Evolutionary conservation across 345 rosid species (phyloP).

Genomic region (Dipteronia sinensis): DNA sequence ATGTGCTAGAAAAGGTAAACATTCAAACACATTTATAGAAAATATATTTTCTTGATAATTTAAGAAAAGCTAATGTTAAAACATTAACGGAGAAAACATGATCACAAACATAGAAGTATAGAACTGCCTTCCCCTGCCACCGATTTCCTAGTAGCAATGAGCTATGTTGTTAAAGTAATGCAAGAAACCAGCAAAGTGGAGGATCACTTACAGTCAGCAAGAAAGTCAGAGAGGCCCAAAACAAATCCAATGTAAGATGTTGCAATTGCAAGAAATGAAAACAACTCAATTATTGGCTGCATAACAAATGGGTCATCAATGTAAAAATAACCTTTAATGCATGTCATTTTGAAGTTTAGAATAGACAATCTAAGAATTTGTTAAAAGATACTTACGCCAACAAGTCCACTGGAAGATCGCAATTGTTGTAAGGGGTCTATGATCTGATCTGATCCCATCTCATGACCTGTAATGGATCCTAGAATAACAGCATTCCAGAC

Average conservation of each 20-base stretch:
- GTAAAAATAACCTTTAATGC: slow-evolving; percentile 1
- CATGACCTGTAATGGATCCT: slow-evolving; percentile 62
- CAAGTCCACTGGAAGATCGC: slow-evolving; percentile 58
- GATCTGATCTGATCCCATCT: slow-evolving; percentile 41
- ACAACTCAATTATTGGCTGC: slow-evolving; percentile 82
- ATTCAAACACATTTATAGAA: neutral
- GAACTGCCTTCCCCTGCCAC: neutral
- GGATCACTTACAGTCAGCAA: slow-evolving; percentile 76
- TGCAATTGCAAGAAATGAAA: slow-evolving; percentile 87
- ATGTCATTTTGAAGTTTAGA: slow-evolving; percentile 8
- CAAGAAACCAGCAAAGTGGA: neutral
- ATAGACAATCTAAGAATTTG: neutral
- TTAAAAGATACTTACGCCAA: slow-evolving; percentile 62
- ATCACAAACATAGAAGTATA: too few relatives aligned
- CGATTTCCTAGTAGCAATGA: neutral
- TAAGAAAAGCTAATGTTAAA: too few relatives aligned
- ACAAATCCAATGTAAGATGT: slow-evolving; percentile 91
- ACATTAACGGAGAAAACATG: too few relatives aligned
- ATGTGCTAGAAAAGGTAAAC: neutral
- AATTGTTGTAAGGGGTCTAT: slow-evolving; percentile 80
- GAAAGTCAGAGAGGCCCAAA: slow-evolving; percentile 86
- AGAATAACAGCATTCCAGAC: slow-evolving; percentile 88
- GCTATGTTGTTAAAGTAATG: neutral
- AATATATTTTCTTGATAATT: too few relatives aligned
- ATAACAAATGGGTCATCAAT: slow-evolving; percentile 22